Conservation (phyloP, 257 asterid genomes). For the Anisodus tanguticus region DNA sequence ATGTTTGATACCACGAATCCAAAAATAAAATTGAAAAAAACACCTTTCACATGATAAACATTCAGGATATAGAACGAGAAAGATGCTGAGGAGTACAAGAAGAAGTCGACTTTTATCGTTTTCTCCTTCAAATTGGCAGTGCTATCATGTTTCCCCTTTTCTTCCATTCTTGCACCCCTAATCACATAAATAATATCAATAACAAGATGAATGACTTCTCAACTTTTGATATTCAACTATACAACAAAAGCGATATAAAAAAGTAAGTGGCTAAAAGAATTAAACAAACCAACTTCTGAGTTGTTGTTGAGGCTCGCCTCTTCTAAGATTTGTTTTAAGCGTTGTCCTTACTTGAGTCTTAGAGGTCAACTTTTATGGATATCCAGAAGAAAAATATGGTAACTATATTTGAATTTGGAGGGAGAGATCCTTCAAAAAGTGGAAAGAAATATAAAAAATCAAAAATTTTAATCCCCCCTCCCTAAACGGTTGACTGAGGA, state of each 20-base stretch:
- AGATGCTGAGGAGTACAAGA: conserved; percentile 9
- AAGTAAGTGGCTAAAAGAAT: not conserved
- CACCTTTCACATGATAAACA: not conserved
- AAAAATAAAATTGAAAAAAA: not conserved
- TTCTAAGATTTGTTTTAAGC: not conserved
- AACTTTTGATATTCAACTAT: not conserved
- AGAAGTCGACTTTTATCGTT: not conserved
- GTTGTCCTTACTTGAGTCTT: not conserved
- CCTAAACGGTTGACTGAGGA: too few species aligned
- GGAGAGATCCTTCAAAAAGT: too few species aligned
- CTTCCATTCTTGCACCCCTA: conserved; percentile 15
- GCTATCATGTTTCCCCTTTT: conserved; percentile 2
- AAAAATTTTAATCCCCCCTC: too few species aligned
- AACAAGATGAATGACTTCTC: not conserved
- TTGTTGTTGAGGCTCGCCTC: not conserved
- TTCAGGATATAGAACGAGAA: not conserved
- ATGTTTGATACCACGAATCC: not conserved
- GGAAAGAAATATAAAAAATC: too few species aligned
- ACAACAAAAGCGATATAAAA: not conserved
- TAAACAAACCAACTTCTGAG: not conserved
- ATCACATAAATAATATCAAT: not conserved
- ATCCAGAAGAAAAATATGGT: not conserved
- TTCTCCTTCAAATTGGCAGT: not conserved
- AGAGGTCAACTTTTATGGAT: not conserved
- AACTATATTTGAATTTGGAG: too few species aligned